A percentile compares a stretch with the other conserved stretches of the same genome.
phyloP scores from a whole-genome alignment of 2,329 filamentous ascomycete species.

The Xenoacremonium recifei region DNA sequence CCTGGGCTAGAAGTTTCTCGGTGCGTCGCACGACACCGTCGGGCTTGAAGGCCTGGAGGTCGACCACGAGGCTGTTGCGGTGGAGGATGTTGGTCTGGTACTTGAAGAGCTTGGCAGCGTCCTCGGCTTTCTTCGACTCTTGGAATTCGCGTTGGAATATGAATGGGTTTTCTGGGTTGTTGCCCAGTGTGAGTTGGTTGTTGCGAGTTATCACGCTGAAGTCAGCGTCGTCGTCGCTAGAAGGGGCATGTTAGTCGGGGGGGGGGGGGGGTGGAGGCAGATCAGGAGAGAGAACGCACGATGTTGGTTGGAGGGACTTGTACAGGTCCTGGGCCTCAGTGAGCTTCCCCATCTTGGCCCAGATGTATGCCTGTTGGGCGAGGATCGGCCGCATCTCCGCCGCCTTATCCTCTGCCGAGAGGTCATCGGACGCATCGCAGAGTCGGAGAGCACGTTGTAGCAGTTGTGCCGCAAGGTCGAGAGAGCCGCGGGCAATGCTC shows the following conservation, averaged over 20 bases:
- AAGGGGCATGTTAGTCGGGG: neutral
- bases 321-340: slow-evolving; percentile 65
- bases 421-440: slow-evolving; percentile 71
- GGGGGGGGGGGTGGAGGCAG: neutral
- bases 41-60: slow-evolving; percentile 67
- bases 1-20: slow-evolving; percentile 35
- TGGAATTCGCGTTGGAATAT: slow-evolving; percentile 60
- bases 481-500: slow-evolving; percentile 67
- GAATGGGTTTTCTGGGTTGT: slow-evolving; percentile 60
- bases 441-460: slow-evolving; percentile 69
- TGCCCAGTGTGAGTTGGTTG: slow-evolving; percentile 51
- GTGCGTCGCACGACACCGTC: slow-evolving; percentile 56
- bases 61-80: slow-evolving; percentile 63
- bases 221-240: slow-evolving; percentile 64
- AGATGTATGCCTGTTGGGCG: slow-evolving; percentile 73
- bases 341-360: slow-evolving; percentile 62
- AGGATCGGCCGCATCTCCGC: slow-evolving; percentile 73
- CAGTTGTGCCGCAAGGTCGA: slow-evolving; percentile 62
- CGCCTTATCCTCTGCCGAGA: slow-evolving; percentile 71
- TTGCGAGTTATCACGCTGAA: slow-evolving; percentile 66
- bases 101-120: slow-evolving; percentile 66
- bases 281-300: slow-evolving; percentile 54
- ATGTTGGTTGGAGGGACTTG: slow-evolving; percentile 57
- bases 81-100: slow-evolving; percentile 59
- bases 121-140: slow-evolving; percentile 48